Evolutionary conservation across 768 basidiomycete species (phyloP), one percentile per base, ranked within the genome.

Genomic region (Saitozyma sp.): DNA sequence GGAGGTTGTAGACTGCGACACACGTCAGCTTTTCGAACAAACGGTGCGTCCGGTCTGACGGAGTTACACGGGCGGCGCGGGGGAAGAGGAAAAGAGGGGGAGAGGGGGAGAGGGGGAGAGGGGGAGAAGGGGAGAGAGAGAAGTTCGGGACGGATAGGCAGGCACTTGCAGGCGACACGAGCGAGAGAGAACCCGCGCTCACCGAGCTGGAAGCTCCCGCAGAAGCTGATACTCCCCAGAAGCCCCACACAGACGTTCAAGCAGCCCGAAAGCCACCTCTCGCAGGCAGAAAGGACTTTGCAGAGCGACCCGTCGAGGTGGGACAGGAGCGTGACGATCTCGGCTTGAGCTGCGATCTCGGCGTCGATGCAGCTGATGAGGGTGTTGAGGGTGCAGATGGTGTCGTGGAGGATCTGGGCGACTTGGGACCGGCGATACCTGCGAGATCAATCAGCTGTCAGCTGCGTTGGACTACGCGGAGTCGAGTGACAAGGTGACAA

Each of bases 381-480:
- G 17, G 17, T 29, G 50, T 50, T 17, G 9, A 50, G 11, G 50
- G 29, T n/a, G 11, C 9, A 10, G 17, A 19, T 50, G 11, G 17
- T 19, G 11, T 50, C 50, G 9, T n/a, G 17, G 50, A 50, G 50
- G 50, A 50, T 50, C 50, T 50, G 50, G 17, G 50, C 50, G 50
- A 50, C 50, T 11, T 50, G 13, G 13, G 50, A 50, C 17, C 50
- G 50, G 17, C 50, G 17, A 50, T 10, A n/a, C 29, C 17, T n/a
- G 13, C 2, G 17, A n/a, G 5, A 29, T 10, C 2, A 17, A 29
- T 50, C 50, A 50, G 50, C 50, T 10, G 13, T n/a, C 9, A 14
- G 10, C 50, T 29, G 29, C 2, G 29, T 29, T 29, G 29, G 29
- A 29, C 29, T 29, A 5, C 2, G 5, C 29, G 29, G 29, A 5